Percentiles rank a stretch among this genome's conserved stretches.
Evolutionary conservation across 495 filamentous ascomycete species (phyloP).

Genomic region (Aspergillus heteromorphus): DNA sequence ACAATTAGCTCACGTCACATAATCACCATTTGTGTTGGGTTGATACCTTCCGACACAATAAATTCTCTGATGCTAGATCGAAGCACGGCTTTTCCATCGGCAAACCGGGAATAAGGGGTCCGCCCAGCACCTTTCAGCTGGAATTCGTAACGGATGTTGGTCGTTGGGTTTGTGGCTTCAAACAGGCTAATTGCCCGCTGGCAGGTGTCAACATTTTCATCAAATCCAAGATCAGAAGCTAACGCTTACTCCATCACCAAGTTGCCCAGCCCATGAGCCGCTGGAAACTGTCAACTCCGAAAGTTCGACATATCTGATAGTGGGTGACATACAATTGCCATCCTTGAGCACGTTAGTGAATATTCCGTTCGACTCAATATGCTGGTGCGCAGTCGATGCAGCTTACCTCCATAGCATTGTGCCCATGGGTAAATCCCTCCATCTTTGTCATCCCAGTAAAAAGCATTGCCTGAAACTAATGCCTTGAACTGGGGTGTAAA

Average conservation of each 20-base stretch:
- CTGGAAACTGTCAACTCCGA: constrained; percentile 23
- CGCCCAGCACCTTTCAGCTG: constrained; percentile 90
- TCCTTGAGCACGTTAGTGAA: constrained; percentile 27
- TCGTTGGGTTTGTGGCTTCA: constrained; percentile 73
- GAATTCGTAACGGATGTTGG: constrained; percentile 72
- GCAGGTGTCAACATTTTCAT: constrained; percentile 6
- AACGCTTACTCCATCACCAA: constrained; percentile 69
- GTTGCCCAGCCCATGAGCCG: constrained; percentile 89
- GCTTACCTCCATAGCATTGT: constrained; percentile 84
- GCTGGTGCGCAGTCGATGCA: neutral
- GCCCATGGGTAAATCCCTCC: constrained; percentile 89
- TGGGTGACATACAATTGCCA: constrained; percentile 49
- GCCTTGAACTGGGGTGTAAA: constrained; percentile 68
- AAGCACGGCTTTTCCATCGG: constrained; percentile 94
- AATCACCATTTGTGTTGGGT: neutral
- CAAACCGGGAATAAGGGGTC: constrained; percentile 93
- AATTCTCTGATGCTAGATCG: constrained; percentile 90
- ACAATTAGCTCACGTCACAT: neutral
- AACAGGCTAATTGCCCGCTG: constrained; percentile 85
- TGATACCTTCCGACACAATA: constrained; percentile 70
- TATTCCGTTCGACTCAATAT: neutral
- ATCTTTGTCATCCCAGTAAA: constrained; percentile 54
- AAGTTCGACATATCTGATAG: neutral
- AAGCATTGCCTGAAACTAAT: constrained; percentile 73
- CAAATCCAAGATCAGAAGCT: neutral